Conservation (phyloP, 176 grass and related monocot genomes). For the Elymus sibiricus region DNA sequence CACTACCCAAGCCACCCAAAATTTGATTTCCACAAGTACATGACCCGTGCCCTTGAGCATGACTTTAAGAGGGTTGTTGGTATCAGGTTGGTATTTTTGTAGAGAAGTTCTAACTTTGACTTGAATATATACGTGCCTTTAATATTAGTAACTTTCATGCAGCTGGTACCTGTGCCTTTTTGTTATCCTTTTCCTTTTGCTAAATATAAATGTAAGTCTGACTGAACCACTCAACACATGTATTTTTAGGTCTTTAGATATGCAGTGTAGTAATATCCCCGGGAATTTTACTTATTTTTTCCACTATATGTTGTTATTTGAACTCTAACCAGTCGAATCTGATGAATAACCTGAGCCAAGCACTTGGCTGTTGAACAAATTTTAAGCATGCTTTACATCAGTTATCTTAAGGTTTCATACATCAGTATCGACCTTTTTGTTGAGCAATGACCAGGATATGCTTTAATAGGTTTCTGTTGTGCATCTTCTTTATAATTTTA, state of each 20-base stretch:
- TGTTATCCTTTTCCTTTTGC: constrained; percentile 76
- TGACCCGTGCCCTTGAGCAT: constrained; percentile 62
- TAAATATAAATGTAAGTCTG: constrained; percentile 73
- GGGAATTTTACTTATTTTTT: background rate
- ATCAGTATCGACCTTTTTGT: background rate
- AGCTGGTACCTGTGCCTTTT: constrained; percentile 94
- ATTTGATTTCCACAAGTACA: constrained; percentile 81
- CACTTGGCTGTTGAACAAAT: constrained; percentile 3
- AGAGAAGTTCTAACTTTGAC: constrained; percentile 15
- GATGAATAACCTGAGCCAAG: background rate
- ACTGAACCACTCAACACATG: background rate
- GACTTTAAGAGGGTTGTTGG: constrained; percentile 91
- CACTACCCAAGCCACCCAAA: constrained; percentile 19
- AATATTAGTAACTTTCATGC: constrained; percentile 32
- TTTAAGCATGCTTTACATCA: background rate
- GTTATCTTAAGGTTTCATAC: background rate
- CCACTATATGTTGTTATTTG: background rate
- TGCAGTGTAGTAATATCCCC: background rate
- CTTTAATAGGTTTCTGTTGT: background rate
- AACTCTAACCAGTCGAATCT: background rate
- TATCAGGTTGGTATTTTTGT: constrained; percentile 63
- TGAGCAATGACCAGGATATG: background rate
- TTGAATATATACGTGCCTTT: constrained; percentile 13
- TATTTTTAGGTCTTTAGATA: background rate
- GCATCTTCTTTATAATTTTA: constrained; percentile 1